Evolutionary conservation across 2,329 filamentous ascomycete species (phyloP).

Genomic region (Nothophaeocryptopus gaeumannii): DNA sequence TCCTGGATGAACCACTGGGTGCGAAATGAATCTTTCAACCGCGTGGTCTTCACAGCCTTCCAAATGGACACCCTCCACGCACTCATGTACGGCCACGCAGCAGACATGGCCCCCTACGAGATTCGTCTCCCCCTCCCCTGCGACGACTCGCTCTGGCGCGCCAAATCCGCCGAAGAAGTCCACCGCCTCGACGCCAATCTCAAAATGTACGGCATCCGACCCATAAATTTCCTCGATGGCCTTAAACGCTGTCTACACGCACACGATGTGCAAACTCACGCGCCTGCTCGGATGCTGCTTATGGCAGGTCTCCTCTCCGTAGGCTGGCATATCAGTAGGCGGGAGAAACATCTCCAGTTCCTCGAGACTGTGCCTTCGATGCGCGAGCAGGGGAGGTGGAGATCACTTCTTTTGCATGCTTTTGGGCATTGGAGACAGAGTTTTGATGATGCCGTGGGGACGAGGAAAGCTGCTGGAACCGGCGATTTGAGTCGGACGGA

Average conservation of each 20-base stretch:
- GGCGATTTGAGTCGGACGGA: constrained; percentile 13
- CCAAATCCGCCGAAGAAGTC: constrained; percentile 79
- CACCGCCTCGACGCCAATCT: constrained; percentile 76
- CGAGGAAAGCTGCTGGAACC: constrained; percentile 38
- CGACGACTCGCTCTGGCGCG: constrained; percentile 86
- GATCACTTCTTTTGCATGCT: constrained; percentile 73
- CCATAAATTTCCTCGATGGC: constrained; percentile 82
- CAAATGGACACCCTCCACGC: constrained; percentile 91
- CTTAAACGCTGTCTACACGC: constrained; percentile 82
- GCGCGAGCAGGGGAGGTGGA: constrained; percentile 86
- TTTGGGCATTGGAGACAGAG: constrained; percentile 91
- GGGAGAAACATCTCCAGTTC: constrained; percentile 86
- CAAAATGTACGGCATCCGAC: constrained; percentile 74
- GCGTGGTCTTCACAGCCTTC: constrained; percentile 87
- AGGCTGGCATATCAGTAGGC: constrained; percentile 93
- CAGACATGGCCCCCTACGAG: constrained; percentile 86
- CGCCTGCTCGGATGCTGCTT: constrained; percentile 82
- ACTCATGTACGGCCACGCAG: constrained; percentile 87
- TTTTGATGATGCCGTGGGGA: constrained; percentile 74
- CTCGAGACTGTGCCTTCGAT: constrained; percentile 75
- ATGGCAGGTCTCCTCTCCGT: constrained; percentile 91
- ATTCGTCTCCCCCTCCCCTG: constrained; percentile 86
- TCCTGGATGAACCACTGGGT: constrained; percentile 90
- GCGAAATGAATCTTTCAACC: constrained; percentile 79
- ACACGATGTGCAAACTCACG: constrained; percentile 79